These are phyloP conservation scores for Sugiyamaella castrensis DNA, from an alignment of 1,139 yeast species.

Conservation along the genomic window DNA sequence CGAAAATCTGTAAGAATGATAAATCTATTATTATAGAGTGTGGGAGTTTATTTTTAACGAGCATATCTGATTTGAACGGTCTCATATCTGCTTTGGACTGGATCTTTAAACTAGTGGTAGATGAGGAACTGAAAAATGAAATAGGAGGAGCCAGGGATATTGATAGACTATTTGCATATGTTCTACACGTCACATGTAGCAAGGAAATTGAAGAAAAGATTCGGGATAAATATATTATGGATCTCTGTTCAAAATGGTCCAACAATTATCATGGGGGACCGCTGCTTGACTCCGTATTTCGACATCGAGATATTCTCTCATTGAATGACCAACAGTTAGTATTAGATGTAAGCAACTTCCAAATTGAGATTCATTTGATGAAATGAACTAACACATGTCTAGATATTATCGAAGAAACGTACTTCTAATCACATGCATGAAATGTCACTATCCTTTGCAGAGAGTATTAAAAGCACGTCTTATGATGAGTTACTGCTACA, in stretches of 20 bases:
- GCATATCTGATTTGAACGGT: too few relatives aligned
- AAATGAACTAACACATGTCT: background rate
- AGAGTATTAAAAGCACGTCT: background rate
- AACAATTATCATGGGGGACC: background rate
- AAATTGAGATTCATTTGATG: background rate
- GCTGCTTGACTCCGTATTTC: constrained; percentile 9
- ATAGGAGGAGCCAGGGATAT: background rate
- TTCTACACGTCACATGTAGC: constrained; percentile 22
- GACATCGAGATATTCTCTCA: constrained; percentile 20
- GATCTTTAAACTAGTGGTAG: background rate
- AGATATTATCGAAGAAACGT: background rate
- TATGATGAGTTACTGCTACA: background rate
- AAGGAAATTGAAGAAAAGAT: constrained; percentile 1
- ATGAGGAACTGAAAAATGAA: background rate
- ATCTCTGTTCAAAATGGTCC: constrained; percentile 10
- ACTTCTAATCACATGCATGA: background rate
- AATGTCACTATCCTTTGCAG: background rate
- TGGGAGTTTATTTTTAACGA: background rate
- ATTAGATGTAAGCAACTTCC: constrained; percentile 14
- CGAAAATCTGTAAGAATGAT: background rate
- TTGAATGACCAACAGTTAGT: constrained; percentile 18
- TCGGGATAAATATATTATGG: constrained; percentile 9
- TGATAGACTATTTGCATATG: constrained; percentile 18
- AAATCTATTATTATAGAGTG: constrained; percentile 3
- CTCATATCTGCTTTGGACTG: too few relatives aligned